Evolutionary conservation across 2,329 filamentous ascomycete genomes (phyloP).

Genomic region (Blastomyces gilchristii): DNA sequence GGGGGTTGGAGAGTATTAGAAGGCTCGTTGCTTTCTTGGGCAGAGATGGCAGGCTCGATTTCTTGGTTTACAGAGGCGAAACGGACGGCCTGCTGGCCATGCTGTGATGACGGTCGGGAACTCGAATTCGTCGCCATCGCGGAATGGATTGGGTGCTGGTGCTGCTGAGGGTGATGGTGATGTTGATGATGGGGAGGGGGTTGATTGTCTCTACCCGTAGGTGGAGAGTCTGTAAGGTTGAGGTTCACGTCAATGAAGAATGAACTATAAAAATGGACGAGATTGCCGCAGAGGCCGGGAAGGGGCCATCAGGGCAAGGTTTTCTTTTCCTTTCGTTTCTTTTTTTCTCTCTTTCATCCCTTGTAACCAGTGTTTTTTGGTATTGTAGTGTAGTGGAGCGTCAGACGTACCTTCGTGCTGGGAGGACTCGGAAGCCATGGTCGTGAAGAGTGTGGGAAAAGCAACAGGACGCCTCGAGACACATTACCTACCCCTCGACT

Average conservation of each 20-base stretch:
- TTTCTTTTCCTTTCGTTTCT: background rate
- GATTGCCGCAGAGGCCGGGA: background rate
- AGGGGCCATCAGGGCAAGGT: background rate
- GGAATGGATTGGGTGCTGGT: constrained; percentile 17
- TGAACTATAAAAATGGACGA: background rate
- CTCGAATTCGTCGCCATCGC: constrained; percentile 21
- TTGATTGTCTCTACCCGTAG: background rate
- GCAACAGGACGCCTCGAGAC: background rate
- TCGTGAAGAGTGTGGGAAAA: background rate
- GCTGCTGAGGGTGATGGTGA: background rate
- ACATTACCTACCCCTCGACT: constrained; percentile 3
- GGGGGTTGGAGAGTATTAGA: constrained; percentile 23
- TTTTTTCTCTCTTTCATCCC: background rate
- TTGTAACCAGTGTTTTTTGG: too few relatives aligned
- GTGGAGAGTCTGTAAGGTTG: background rate
- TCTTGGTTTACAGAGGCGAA: constrained; percentile 63
- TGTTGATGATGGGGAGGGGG: background rate
- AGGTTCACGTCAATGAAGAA: background rate
- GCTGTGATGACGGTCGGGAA: constrained; percentile 17
- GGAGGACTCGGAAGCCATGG: constrained; percentile 2
- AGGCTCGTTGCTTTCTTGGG: constrained; percentile 18
- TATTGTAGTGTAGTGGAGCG: background rate
- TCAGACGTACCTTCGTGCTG: constrained; percentile 1
- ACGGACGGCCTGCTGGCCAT: constrained; percentile 47
- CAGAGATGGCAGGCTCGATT: constrained; percentile 45